These are phyloP conservation scores for Aegilops sharonensis DNA, from an alignment of 176 grass and related monocot species.

Conservation along the genomic window DNA sequence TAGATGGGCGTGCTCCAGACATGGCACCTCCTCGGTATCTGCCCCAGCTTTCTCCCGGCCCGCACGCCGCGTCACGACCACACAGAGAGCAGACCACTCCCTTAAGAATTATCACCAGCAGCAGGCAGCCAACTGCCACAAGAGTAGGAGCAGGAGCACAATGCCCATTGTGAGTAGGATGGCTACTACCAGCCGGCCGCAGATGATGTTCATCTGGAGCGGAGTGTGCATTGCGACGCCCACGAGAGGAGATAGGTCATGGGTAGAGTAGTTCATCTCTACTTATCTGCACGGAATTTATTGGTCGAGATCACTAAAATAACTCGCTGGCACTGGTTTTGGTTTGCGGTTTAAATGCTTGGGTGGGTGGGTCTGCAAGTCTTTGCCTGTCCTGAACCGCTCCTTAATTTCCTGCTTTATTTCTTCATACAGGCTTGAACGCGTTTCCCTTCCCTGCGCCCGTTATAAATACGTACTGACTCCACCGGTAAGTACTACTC, in stretches of 20 bases:
- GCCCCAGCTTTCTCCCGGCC: background rate
- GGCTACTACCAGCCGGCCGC: too few species aligned
- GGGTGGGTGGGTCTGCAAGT: background rate
- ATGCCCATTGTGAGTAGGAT: background rate
- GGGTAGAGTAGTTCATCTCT: too few species aligned
- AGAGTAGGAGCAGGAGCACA: background rate
- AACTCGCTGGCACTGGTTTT: background rate
- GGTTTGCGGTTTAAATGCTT: background rate
- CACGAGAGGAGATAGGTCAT: background rate
- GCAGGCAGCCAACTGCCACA: background rate
- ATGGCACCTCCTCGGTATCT: constrained; percentile 8
- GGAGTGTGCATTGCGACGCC: background rate
- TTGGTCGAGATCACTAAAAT: too few species aligned
- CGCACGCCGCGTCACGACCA: background rate
- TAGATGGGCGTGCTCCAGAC: background rate
- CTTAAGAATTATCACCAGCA: background rate
- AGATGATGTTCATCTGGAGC: background rate
- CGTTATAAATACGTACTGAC: background rate
- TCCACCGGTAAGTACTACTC: background rate
- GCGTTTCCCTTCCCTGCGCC: background rate
- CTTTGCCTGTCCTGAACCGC: constrained; percentile 14
- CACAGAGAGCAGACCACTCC: background rate
- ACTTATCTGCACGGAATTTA: too few species aligned
- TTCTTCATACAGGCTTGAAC: background rate
- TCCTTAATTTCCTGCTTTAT: constrained; percentile 27